Conservation (phyloP, 1,139 yeast genomes). For the Geotrichum fermentans region DNA sequence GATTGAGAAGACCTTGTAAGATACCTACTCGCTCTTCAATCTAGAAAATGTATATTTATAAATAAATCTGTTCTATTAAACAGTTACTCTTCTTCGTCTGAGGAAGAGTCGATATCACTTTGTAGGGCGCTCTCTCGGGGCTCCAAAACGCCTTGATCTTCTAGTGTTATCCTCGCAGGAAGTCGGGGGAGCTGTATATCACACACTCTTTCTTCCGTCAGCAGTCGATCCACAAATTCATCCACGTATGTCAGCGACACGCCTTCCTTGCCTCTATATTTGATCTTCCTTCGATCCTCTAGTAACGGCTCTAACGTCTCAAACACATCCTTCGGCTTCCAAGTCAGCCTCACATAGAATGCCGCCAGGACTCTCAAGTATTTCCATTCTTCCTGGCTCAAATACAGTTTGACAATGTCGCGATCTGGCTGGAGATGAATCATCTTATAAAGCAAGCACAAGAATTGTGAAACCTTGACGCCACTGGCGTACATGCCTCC, state of each 20-base stretch:
- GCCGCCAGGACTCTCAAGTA: conserved; percentile 61
- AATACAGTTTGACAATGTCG: conserved; percentile 50
- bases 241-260: conserved; percentile 49
- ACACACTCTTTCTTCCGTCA: conserved; percentile 48
- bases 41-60: not conserved
- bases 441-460: conserved; percentile 59
- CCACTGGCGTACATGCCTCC: conserved; percentile 47
- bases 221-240: conserved; percentile 53
- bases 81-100: conserved; percentile 22
- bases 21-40: conserved; percentile 1
- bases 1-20: conserved; percentile 61
- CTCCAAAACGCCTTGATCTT: conserved; percentile 39
- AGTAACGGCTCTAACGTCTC: conserved; percentile 48
- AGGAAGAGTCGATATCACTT: conserved; percentile 29
- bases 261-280: conserved; percentile 34
- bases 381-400: conserved; percentile 58
- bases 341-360: conserved; percentile 52
- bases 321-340: conserved; percentile 46
- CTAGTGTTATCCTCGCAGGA: conserved; percentile 41
- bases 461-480: conserved; percentile 56
- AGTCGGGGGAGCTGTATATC: conserved; percentile 61
- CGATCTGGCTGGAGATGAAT: conserved; percentile 57
- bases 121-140: conserved; percentile 37
- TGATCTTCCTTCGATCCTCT: conserved; percentile 53
- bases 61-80: not conserved